Evolutionary conservation across 2,329 filamentous ascomycete species (phyloP).

Genomic region (Fusarium anthophilum): DNA sequence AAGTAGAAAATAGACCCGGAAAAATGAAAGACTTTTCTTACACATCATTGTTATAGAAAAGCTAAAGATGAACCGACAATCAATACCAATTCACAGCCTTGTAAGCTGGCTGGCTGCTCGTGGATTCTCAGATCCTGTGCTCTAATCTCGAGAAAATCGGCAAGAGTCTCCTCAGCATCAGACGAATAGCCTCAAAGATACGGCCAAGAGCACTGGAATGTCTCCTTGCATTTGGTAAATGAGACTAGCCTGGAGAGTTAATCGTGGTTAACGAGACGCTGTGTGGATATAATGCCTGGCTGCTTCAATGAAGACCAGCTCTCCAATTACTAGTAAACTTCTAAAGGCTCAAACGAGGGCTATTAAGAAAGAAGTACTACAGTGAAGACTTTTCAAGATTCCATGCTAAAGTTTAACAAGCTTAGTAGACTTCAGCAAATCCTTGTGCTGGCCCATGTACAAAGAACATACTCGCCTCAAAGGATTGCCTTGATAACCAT

Average conservation of each 20-base stretch:
- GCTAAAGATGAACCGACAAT: not conserved
- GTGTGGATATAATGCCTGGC: not conserved
- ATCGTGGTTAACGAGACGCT: not conserved
- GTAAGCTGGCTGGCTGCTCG: not conserved
- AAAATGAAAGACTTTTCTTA: not conserved
- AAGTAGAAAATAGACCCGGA: not conserved
- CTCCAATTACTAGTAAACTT: not conserved
- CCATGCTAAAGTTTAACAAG: not conserved
- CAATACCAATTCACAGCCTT: not conserved
- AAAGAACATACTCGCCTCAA: not conserved
- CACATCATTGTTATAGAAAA: too few relatives aligned
- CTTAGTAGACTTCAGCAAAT: not conserved
- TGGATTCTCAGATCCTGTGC: not conserved
- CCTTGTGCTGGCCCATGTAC: not conserved
- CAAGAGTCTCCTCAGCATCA: not conserved
- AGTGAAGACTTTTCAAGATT: not conserved
- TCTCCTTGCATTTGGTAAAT: rapidly evolving
- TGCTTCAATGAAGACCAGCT: not conserved
- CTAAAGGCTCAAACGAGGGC: too few relatives aligned
- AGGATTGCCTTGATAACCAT: not conserved
- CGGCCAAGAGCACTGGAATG: too few relatives aligned
- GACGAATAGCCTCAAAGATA: not conserved
- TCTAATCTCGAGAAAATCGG: too few relatives aligned
- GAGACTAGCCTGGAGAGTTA: not conserved
- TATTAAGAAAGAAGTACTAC: too few relatives aligned